phyloP scores from a whole-genome alignment of 2,329 filamentous ascomycete species.

The Microdochium trichocladiopsis region DNA sequence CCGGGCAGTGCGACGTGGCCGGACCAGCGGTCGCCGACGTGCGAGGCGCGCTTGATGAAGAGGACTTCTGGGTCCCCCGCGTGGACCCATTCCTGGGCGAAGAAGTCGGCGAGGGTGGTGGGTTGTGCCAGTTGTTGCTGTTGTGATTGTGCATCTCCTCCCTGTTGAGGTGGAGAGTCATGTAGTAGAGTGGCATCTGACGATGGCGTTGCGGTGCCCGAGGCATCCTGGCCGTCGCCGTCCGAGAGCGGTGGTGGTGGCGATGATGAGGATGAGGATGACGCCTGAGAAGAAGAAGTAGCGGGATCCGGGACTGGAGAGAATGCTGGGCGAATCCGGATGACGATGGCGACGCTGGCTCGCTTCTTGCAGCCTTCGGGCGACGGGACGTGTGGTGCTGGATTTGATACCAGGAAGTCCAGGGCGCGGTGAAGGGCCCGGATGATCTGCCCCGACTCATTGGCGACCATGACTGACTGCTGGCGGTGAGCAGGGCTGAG shows the following conservation, averaged over 20 bases:
- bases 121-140: neutral
- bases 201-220: neutral
- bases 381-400: constrained; percentile 32
- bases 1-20: constrained; percentile 63
- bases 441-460: neutral
- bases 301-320: constrained; percentile 38
- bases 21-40: constrained; percentile 62
- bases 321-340: constrained; percentile 54
- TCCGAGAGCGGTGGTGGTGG: neutral
- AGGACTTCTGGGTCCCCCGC: constrained; percentile 56
- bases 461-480: neutral
- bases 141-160: neutral
- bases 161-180: too few relatives aligned
- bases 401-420: neutral
- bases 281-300: constrained; percentile 4
- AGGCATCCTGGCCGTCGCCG: too few relatives aligned
- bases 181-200: neutral
- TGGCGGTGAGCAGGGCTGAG: neutral
- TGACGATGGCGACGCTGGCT: constrained; percentile 58
- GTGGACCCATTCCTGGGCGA: constrained; percentile 56
- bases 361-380: constrained; percentile 30
- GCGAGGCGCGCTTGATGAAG: constrained; percentile 62
- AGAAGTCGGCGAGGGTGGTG: constrained; percentile 44
- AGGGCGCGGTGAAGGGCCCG: neutral
- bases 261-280: neutral